A percentile compares a stretch with the other conserved stretches of the same genome.
These are phyloP conservation scores for Fusarium sp. DNA, from an alignment of 2,329 filamentous ascomycete genomes.

Conservation along the genomic window DNA sequence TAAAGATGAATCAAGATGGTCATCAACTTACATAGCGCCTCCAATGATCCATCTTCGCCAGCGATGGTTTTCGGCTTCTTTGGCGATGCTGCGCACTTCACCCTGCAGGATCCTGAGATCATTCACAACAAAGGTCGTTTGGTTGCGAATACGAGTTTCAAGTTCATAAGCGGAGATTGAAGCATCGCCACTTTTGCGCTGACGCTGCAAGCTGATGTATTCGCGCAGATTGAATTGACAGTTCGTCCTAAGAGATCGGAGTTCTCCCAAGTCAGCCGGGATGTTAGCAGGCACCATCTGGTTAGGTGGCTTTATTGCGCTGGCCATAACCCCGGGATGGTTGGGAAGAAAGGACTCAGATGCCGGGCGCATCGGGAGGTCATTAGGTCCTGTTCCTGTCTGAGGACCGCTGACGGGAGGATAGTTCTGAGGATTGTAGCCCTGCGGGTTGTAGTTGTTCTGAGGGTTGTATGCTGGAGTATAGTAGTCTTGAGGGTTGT, in stretches of 20 bases:
- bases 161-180: conserved; percentile 51
- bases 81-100: conserved; percentile 57
- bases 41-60: conserved; percentile 66
- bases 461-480: conserved; percentile 32
- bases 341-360: conserved; percentile 40
- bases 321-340: conserved; percentile 37
- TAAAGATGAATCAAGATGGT: conserved; percentile 3
- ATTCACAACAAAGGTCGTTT: conserved; percentile 56
- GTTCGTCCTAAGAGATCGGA: conserved; percentile 49
- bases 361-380: conserved; percentile 38
- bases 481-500: conserved; percentile 36
- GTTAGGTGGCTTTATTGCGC: conserved; percentile 18
- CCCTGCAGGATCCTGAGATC: conserved; percentile 59
- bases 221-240: conserved; percentile 53
- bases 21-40: conserved; percentile 58
- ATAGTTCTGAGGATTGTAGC: conserved; percentile 40
- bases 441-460: conserved; percentile 32
- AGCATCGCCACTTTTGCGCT: conserved; percentile 45
- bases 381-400: conserved; percentile 23
- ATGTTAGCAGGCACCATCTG: conserved; percentile 35
- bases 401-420: conserved; percentile 37
- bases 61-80: conserved; percentile 59
- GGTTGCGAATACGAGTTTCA: conserved; percentile 56
- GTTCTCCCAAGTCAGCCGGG: conserved; percentile 42
- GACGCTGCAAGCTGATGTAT: conserved; percentile 49